These are phyloP conservation scores for Berkeleyomyces rouxiae DNA, from an alignment of 2,329 filamentous ascomycete species.

Conservation along the genomic window DNA sequence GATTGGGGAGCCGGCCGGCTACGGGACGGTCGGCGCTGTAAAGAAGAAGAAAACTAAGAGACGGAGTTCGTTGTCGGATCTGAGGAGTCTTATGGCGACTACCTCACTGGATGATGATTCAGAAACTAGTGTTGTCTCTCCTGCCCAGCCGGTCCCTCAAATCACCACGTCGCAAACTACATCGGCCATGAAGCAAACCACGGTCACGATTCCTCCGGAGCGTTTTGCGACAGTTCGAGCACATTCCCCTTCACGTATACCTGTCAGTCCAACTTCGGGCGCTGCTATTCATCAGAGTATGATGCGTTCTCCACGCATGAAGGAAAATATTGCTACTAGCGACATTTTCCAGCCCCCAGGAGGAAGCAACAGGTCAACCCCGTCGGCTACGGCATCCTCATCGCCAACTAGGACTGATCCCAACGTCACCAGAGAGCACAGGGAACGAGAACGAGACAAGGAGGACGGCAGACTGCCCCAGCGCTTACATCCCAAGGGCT, in stretches of 20 bases:
- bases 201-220: conserved; percentile 11
- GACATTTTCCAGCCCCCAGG: conserved; percentile 16
- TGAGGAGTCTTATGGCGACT: conserved; percentile 51
- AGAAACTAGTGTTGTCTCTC: conserved; percentile 9
- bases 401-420: conserved; percentile 14
- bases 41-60: conserved; percentile 54
- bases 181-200: conserved; percentile 12
- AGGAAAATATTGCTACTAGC: conserved; percentile 27
- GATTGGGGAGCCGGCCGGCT: conserved; percentile 38
- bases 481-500: conserved; percentile 28
- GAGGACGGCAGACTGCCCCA: conserved; percentile 10
- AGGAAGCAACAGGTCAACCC: neutral
- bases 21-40: conserved; percentile 20
- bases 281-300: conserved; percentile 11
- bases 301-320: conserved; percentile 29
- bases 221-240: conserved; percentile 17
- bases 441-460: neutral
- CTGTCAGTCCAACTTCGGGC: conserved; percentile 30
- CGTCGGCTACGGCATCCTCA: conserved; percentile 10
- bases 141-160: conserved; percentile 7
- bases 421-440: conserved; percentile 7
- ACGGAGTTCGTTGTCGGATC: conserved; percentile 78
- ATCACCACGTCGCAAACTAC: conserved; percentile 11
- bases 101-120: conserved; percentile 30
- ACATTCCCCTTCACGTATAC: conserved; percentile 33